Percentiles rank a stretch among this genome's conserved stretches.
Conservation (phyloP, 2,329 filamentous ascomycete species). For the Beauveria bassiana region DNA sequence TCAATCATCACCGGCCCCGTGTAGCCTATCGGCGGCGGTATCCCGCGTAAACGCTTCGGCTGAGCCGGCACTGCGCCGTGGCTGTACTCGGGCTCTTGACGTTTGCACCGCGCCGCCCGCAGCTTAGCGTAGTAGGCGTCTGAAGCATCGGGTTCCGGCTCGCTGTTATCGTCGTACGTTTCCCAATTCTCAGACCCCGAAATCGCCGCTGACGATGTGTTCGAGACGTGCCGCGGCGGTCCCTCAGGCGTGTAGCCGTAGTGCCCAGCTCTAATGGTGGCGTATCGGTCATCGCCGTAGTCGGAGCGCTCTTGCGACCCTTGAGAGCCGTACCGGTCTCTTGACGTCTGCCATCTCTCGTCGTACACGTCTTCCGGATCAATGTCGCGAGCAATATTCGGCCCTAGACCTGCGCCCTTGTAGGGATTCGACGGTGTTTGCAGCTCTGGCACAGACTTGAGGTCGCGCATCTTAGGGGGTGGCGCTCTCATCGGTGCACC, state of each 20-base stretch:
- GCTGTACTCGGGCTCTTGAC: conserved; percentile 44
- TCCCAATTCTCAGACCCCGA: conserved; percentile 97
- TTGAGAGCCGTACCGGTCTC: conserved; percentile 33
- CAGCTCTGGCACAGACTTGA: conserved; percentile 46
- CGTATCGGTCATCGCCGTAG: conserved; percentile 33
- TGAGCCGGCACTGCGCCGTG: conserved; percentile 35
- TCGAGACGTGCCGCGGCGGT: conserved; percentile 50
- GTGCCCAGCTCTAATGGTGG: conserved; percentile 31
- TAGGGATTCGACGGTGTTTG: conserved; percentile 43
- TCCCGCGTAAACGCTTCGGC: conserved; percentile 46
- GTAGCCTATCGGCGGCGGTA: conserved; percentile 42
- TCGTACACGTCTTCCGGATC: conserved; percentile 83
- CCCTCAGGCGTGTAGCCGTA: conserved; percentile 34
- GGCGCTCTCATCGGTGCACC: conserved; percentile 58
- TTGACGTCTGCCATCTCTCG: conserved; percentile 39
- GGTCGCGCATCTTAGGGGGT: conserved; percentile 87
- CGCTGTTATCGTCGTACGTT: conserved; percentile 81
- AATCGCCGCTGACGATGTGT: conserved; percentile 65
- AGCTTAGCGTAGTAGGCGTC: conserved; percentile 77
- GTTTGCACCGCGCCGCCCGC: conserved; percentile 59
- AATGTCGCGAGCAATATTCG: conserved; percentile 51
- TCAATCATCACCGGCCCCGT: conserved; percentile 43
- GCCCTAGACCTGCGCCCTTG: conserved; percentile 38
- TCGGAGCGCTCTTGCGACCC: conserved; percentile 24
- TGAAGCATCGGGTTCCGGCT: conserved; percentile 65